Base-by-base conservation (phyloP, 1,139 yeast genomes). In the Meyerozyma athensensis region DNA sequence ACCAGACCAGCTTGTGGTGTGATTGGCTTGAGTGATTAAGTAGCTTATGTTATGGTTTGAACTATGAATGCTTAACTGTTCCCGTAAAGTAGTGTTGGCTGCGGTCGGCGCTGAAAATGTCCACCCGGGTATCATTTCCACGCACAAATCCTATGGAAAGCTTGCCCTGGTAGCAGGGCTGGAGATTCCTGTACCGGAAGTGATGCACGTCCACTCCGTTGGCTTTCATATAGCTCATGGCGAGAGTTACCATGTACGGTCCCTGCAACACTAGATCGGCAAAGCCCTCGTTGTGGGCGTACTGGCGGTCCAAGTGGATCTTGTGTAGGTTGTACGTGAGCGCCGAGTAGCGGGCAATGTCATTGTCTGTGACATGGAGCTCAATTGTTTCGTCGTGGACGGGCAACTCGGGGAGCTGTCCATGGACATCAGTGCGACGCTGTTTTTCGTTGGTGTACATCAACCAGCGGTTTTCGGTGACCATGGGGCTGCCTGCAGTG, bases 1-100 rank as follows among this genome's bases (percentile, higher is more conserved):
- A 92, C 85, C 54, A 87, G 98, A 80, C 90, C 95, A 51, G 98
- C 98, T 49, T 92, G 98, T 74, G 97, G 98, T 74, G 97, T 92
- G 61, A 90, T 92, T 72, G 97, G 98, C 56, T 59, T 85, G 48
- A 56, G 86, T 45, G 59, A 63, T 42, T 68, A 65, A 50, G 36
- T 43, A 17, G 9, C n/a, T 16, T 26, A 6, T 30, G 28, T 13
- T 10, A 24, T 24, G 28, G n/a, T n/a, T 21, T 7, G n/a, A 7
- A 8, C 13, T 10, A 26, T 26, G 30, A 7, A 8, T 26, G 7
- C 23, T 26, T 16, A 13, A 26, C 30, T n/a, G 18, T 16, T 5
- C 32, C 32, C 9, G 20, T 28, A 9, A 28, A 16, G 14, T 17
- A 28, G 32, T 28, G 32, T 2, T 7, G n/a, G 4, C 8, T 28